A percentile compares a stretch with the other conserved stretches of the same genome.
Conservation (phyloP, 1,284 basidiomycete genomes). For the Rhodotorula sp. region DNA sequence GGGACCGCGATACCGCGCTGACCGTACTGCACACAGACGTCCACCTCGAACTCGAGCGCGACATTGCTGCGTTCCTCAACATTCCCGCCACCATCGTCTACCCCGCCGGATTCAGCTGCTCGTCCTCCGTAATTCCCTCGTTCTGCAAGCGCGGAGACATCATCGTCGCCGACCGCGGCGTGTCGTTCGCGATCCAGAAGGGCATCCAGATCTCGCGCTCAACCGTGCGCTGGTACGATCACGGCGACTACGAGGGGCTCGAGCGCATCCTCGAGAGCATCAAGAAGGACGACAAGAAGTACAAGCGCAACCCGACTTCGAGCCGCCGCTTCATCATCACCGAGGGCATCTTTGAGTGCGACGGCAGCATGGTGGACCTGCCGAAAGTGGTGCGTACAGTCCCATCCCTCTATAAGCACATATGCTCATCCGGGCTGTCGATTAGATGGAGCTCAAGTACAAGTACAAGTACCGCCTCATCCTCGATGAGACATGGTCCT, state of each 20-base stretch:
- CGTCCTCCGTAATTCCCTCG: conserved; percentile 91
- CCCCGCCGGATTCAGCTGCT: conserved; percentile 88
- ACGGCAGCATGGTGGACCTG: conserved; percentile 86
- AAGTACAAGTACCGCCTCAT: conserved; percentile 96
- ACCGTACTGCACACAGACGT: conserved; percentile 63
- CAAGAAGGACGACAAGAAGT: conserved; percentile 83
- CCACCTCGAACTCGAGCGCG: conserved; percentile 82
- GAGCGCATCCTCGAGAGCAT: conserved; percentile 81
- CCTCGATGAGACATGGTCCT: conserved; percentile 90
- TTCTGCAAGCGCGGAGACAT: conserved; percentile 98
- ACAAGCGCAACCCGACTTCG: conserved; percentile 70
- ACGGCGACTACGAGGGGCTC: conserved; percentile 88
- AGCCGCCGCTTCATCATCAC: conserved; percentile 88
- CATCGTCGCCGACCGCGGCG: conserved; percentile 92
- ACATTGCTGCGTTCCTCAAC: conserved; percentile 87
- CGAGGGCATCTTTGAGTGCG: conserved; percentile 94
- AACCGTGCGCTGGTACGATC: conserved; percentile 92
- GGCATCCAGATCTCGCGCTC: conserved; percentile 95
- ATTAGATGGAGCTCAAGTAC: conserved; percentile 84
- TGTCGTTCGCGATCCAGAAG: conserved; percentile 95
- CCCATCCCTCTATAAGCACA: rapidly evolving
- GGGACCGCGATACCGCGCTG: conserved; percentile 20
- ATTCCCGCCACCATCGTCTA: conserved; percentile 89
- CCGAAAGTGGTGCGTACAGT: conserved; percentile 74
- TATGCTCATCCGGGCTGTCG: neutral